These are phyloP conservation scores for Misopates orontium DNA, from an alignment of 257 asterid genomes.

Conservation along the genomic window DNA sequence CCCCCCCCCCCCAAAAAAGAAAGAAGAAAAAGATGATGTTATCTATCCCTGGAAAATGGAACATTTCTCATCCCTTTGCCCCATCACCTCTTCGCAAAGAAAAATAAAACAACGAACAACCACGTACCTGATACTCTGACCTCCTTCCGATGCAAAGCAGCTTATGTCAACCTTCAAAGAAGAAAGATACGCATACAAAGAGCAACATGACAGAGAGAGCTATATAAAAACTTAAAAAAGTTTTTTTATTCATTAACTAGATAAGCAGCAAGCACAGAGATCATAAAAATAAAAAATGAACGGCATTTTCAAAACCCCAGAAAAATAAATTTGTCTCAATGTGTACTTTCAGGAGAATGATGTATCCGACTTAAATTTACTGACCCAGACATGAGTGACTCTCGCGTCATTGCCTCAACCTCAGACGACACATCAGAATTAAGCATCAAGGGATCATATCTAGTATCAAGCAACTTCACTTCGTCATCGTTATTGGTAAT, in stretches of 20 bases:
- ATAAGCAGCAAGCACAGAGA: constrained; percentile 43
- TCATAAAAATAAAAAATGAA: constrained; percentile 26
- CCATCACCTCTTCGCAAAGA: no score
- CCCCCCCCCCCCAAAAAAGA: no score
- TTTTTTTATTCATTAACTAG: constrained; percentile 55
- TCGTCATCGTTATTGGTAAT: constrained; percentile 34
- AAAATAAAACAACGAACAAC: no score
- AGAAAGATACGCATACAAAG: no score
- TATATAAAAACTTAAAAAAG: not conserved
- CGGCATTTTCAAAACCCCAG: constrained; percentile 51
- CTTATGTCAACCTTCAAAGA: no score
- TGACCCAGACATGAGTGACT: constrained; percentile 65
- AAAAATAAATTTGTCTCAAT: constrained; percentile 81
- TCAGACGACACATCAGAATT: constrained; percentile 60
- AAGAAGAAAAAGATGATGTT: no score
- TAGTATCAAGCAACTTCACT: constrained; percentile 42
- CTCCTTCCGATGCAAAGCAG: no score
- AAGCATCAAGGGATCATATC: constrained; percentile 42
- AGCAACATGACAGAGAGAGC: no score
- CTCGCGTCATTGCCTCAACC: constrained; percentile 73
- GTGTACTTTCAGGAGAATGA: constrained; percentile 99
- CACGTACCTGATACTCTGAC: no score
- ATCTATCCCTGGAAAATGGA: no score
- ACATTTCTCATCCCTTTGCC: no score
- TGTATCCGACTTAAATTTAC: constrained; percentile 97